Conservation (phyloP, 2,329 filamentous ascomycete genomes). For the Colletotrichum eremochloae region DNA sequence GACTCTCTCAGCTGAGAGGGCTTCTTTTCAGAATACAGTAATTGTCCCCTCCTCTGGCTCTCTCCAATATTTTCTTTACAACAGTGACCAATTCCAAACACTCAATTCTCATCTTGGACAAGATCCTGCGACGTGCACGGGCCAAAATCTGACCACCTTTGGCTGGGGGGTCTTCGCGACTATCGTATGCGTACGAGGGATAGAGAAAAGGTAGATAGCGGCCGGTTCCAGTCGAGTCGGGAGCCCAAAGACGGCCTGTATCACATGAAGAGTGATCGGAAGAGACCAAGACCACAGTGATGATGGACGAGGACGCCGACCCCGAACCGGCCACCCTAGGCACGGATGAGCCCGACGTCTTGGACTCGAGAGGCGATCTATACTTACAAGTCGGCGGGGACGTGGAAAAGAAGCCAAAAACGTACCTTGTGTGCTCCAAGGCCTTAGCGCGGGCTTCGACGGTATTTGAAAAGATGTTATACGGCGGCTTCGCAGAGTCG, state of each 20-base stretch:
- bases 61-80: neutral
- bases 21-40: no score
- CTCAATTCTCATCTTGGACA: neutral
- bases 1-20: neutral
- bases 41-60: neutral
- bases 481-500: slow-evolving; percentile 47
- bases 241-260: neutral
- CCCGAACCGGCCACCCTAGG: slow-evolving; percentile 3
- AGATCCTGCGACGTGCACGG: slow-evolving; percentile 31
- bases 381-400: slow-evolving; percentile 7
- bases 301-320: slow-evolving; percentile 19
- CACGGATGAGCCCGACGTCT: neutral
- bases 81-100: neutral
- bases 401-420: slow-evolving; percentile 7
- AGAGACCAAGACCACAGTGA: neutral
- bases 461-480: slow-evolving; percentile 49
- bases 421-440: slow-evolving; percentile 48
- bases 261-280: neutral
- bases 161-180: neutral
- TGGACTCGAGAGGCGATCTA: slow-evolving; percentile 21
- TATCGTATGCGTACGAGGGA: neutral
- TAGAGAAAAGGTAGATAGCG: neutral
- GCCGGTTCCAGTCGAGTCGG: no score
- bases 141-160: slow-evolving; percentile 30
- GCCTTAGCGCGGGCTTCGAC: slow-evolving; percentile 47